Conservation (phyloP, 805 yeast species). For the Candida takata region DNA sequence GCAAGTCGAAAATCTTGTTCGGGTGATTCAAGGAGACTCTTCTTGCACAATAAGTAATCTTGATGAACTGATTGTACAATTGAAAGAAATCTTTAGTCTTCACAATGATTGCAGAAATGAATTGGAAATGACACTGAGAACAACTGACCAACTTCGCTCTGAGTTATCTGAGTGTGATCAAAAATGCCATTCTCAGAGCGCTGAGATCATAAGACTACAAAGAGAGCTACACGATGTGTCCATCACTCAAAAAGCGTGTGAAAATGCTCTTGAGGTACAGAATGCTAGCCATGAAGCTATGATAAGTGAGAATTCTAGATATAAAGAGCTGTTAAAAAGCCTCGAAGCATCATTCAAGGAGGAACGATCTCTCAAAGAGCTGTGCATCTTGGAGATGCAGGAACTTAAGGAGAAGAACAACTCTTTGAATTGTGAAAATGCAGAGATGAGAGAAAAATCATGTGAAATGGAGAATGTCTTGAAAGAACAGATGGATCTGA, state of each 20-base stretch:
- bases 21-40: too few relatives aligned
- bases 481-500: slow-evolving; percentile 3
- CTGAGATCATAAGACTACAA: background rate
- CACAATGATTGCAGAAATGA: too few relatives aligned
- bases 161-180: background rate
- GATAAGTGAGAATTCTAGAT: background rate
- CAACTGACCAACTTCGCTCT: background rate
- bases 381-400: background rate
- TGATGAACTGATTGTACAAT: too few relatives aligned
- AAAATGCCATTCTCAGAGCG: background rate
- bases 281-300: background rate
- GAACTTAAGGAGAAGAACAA: background rate
- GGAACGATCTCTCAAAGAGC: slow-evolving; percentile 1
- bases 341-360: slow-evolving; percentile 8
- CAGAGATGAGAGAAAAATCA: background rate
- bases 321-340: slow-evolving; percentile 5
- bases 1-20: too few relatives aligned
- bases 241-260: background rate
- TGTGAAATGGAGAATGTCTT: slow-evolving; percentile 1
- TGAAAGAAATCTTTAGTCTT: too few relatives aligned
- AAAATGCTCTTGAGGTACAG: background rate
- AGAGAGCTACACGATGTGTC: background rate
- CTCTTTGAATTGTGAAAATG: background rate
- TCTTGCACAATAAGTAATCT: too few relatives aligned
- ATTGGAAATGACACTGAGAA: background rate